phyloP scores from a whole-genome alignment of 768 basidiomycete genomes.

The Tulasnella sp. region DNA sequence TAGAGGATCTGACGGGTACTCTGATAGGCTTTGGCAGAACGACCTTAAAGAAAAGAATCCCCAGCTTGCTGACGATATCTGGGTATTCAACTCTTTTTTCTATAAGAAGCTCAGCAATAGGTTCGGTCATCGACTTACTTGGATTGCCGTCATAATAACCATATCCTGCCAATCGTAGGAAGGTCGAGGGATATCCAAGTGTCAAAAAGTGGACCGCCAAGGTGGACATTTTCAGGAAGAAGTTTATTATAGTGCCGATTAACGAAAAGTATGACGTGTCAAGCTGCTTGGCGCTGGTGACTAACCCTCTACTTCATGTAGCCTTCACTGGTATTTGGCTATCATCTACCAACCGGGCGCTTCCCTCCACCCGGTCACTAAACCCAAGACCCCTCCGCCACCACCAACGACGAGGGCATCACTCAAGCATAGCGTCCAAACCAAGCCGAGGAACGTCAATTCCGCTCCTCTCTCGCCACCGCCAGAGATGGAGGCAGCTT shows the following conservation, averaged over 20 bases:
- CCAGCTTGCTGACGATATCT: conserved; percentile 64
- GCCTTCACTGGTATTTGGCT: conserved; percentile 95
- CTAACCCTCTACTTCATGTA: conserved; percentile 37
- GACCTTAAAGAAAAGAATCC: conserved; percentile 55
- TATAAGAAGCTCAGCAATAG: conserved; percentile 87
- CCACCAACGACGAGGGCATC: not conserved
- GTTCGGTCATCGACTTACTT: conserved; percentile 40
- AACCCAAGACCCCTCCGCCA: not conserved
- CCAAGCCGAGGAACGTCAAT: not conserved
- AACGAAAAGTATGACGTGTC: conserved; percentile 78
- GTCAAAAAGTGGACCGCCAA: conserved; percentile 94
- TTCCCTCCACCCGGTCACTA: conserved; percentile 46
- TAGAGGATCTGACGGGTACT: not conserved
- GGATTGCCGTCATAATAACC: conserved; percentile 23
- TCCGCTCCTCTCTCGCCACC: not conserved
- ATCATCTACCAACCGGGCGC: conserved; percentile 81
- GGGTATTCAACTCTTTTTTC: conserved; percentile 97
- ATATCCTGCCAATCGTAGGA: conserved; percentile 48
- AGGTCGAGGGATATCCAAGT: conserved; percentile 59
- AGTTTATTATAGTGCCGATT: conserved; percentile 91
- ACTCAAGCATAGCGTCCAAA: not conserved
- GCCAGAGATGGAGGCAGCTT: not conserved
- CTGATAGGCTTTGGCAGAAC: conserved; percentile 62
- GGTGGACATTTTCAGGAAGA: conserved; percentile 83
- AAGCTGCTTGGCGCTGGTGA: not conserved